phyloP scores from a whole-genome alignment of 2,329 filamentous ascomycete species.

The Stemphylium beticola region DNA sequence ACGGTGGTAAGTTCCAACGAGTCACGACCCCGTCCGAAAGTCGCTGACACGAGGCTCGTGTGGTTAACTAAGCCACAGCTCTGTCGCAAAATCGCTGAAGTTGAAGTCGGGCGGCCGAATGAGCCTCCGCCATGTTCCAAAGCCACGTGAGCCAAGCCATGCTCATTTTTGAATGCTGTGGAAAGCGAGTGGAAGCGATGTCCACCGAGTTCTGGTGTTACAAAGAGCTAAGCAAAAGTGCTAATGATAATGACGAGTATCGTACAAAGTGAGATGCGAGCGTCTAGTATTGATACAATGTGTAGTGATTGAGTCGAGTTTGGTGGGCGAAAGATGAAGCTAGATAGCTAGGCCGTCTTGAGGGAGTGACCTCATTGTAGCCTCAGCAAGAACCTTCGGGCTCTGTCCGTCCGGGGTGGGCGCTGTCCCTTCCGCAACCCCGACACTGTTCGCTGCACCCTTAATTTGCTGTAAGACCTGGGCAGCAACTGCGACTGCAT shows the following conservation, averaged over 20 bases:
- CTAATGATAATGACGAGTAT: background rate
- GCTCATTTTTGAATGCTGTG: background rate
- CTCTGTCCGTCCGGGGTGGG: background rate
- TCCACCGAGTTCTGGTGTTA: background rate
- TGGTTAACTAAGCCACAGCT: background rate
- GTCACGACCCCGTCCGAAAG: too few species aligned
- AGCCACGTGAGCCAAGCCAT: background rate
- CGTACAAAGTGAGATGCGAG: background rate
- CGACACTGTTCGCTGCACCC: background rate
- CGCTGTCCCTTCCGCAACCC: background rate
- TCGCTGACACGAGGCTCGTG: background rate
- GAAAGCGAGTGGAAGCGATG: background rate
- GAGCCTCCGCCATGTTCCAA: background rate
- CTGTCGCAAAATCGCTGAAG: background rate
- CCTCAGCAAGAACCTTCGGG: background rate
- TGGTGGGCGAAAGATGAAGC: background rate
- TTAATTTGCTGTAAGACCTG: constrained; percentile 57
- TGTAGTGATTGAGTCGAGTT: background rate
- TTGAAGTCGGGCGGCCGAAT: background rate
- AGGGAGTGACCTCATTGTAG: background rate
- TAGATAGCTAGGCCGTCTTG: background rate
- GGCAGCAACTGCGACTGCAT: constrained; percentile 71
- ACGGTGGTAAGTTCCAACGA: too few species aligned
- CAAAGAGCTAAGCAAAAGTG: background rate
- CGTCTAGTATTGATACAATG: background rate